Conservation (phyloP, 148 eudicot species). For the Vaccinium corymbosum region DNA sequence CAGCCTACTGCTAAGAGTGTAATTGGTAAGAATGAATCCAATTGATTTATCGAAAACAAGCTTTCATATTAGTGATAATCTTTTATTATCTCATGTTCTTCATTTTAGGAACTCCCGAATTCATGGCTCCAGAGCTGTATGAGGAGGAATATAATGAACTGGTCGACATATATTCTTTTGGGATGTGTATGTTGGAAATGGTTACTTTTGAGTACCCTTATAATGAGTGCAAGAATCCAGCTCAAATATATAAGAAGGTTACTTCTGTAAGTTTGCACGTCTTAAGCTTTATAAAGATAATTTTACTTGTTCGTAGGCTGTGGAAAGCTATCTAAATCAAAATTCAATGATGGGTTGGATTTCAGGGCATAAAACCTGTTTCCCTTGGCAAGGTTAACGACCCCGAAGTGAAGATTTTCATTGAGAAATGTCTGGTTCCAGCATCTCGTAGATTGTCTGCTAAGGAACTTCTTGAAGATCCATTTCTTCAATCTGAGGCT, state of each 20-base stretch:
- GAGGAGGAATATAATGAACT: constrained; percentile 89
- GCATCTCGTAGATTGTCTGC: constrained; percentile 63
- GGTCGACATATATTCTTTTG: constrained; percentile 86
- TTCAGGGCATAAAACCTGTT: constrained; percentile 84
- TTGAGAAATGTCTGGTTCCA: constrained; percentile 71
- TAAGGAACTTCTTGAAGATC: constrained; percentile 62
- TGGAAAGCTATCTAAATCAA: not conserved
- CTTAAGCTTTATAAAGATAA: constrained; percentile 3
- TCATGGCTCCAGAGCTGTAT: constrained; percentile 95
- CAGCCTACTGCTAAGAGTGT: constrained; percentile 76
- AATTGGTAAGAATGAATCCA: constrained; percentile 43
- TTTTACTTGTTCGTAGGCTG: not conserved
- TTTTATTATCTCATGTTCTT: not conserved
- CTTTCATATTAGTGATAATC: constrained; percentile 12
- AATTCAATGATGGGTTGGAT: constrained; percentile 8
- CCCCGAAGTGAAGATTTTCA: constrained; percentile 60
- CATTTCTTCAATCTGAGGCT: constrained; percentile 50
- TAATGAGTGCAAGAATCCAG: constrained; percentile 79
- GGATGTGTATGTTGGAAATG: constrained; percentile 94
- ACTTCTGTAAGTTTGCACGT: constrained; percentile 52
- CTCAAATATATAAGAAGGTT: constrained; percentile 84
- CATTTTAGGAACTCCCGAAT: constrained; percentile 72
- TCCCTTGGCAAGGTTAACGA: constrained; percentile 63
- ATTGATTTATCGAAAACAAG: not conserved
- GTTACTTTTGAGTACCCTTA: constrained; percentile 86